Evolutionary conservation across 2,329 filamentous ascomycete genomes (phyloP).

Genomic region (Venturia effusa): DNA sequence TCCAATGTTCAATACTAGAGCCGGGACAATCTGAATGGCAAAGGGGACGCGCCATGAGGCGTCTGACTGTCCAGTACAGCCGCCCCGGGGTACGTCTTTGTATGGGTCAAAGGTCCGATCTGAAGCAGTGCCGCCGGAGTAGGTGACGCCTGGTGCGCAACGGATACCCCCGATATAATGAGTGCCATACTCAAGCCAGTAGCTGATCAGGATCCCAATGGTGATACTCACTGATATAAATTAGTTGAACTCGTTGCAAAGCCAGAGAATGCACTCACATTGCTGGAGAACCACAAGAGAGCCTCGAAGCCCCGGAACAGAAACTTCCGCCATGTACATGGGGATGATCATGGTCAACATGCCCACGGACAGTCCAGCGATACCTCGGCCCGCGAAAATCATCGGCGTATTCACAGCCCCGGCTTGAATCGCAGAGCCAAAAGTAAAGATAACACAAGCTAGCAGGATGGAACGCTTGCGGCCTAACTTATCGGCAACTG

Average conservation of each 20-base stretch:
- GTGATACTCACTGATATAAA: constrained; percentile 18
- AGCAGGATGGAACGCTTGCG: constrained; percentile 43
- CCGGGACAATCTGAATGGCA: constrained; percentile 53
- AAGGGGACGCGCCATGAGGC: constrained; percentile 44
- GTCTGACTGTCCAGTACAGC: constrained; percentile 18
- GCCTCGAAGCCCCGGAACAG: constrained; percentile 21
- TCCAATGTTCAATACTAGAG: constrained; percentile 47
- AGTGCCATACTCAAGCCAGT: constrained; percentile 22
- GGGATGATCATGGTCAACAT: constrained; percentile 19
- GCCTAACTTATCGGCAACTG: constrained; percentile 39
- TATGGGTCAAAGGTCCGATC: not conserved
- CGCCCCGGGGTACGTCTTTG: not conserved
- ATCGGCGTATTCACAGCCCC: constrained; percentile 27
- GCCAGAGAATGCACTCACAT: not conserved
- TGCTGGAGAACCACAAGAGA: constrained; percentile 22
- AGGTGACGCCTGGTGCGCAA: not conserved
- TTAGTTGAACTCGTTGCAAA: not conserved
- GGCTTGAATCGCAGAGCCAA: constrained; percentile 36
- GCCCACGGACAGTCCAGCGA: constrained; percentile 8
- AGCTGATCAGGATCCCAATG: constrained; percentile 22
- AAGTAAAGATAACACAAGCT: constrained; percentile 29
- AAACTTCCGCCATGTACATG: constrained; percentile 34
- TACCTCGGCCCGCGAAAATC: constrained; percentile 33
- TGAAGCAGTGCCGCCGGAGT: not conserved
- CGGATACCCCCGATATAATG: constrained; percentile 34